Percentiles rank a stretch among this genome's conserved stretches.
These are phyloP conservation scores for Colletotrichum sp. DNA, from an alignment of 2,329 filamentous ascomycete species.

Conservation along the genomic window DNA sequence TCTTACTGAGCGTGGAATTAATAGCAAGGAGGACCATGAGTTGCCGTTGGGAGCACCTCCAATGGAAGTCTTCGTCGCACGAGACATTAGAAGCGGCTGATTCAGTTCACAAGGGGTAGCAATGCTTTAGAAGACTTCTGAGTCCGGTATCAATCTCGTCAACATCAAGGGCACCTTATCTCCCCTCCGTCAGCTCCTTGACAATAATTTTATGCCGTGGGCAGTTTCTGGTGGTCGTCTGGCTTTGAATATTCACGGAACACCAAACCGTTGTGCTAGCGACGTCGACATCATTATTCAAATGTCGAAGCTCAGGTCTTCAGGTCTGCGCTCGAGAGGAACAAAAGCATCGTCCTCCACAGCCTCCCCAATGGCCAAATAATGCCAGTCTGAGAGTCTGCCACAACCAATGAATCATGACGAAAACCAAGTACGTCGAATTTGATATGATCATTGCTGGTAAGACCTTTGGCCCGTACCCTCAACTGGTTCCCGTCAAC, in stretches of 20 bases:
- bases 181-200: neutral
- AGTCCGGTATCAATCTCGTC: neutral
- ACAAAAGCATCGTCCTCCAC: neutral
- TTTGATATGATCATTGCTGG: neutral
- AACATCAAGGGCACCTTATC: neutral
- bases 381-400: neutral
- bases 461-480: fast-evolving
- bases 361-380: neutral
- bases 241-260: neutral
- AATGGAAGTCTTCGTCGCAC: neutral
- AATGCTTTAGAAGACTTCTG: neutral
- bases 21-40: fast-evolving
- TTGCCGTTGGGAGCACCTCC: neutral
- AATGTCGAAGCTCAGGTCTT: no score
- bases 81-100: neutral
- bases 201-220: fast-evolving
- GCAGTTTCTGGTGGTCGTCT: neutral
- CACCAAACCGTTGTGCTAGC: neutral
- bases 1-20: fast-evolving
- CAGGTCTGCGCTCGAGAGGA: neutral
- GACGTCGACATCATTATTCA: neutral
- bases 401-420: neutral
- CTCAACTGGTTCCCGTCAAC: neutral
- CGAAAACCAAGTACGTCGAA: neutral
- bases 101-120: neutral